Base-by-base conservation (phyloP, 169 alveolate species). In the Amoebophrya sp. region DNA sequence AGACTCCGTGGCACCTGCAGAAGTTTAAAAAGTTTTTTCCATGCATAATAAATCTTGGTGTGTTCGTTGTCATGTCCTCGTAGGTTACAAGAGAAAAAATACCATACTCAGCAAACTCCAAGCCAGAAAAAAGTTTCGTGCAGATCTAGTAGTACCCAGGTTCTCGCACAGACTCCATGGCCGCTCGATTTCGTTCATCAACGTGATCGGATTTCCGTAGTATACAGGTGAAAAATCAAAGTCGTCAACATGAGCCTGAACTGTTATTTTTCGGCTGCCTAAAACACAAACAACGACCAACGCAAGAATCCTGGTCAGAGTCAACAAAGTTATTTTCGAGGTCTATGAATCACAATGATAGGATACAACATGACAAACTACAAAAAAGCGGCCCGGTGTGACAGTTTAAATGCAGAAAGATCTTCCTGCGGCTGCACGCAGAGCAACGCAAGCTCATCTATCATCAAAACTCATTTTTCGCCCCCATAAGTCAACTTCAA, bases 161-260 rank as follows among this genome's bases (percentile, higher is more conserved):
- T 94, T 94, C 90, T 95, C 96, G 77, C 95, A 94, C 89, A 95
- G 93, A 38, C 95, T 91, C 94, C 95, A 95, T 0, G 96, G 96
- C 38, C 94, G 93, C 92, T 92, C 93, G 89, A 92, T 83, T n/a
- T 91, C 91, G 92, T 93, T n/a, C 91, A 89, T 92, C 66, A 89
- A 40, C 39, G 40, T 66, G 23, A 18, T 40, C 32, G 77, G 92
- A 91, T 91, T 91, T 23, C 25, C 88, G 47, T 23, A 12, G 33
- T 25, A 40, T 54, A 38, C 35, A 40, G 77, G 40, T 40, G n/a
- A 39, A 53, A 77, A 25, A 77, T 40, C 35, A 29, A 39, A 89
- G 77, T 25, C 55, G n/a, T n/a, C n/a, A n/a, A n/a, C n/a, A n/a
- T n/a, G n/a, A n/a, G n/a, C n/a, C n/a, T n/a, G n/a, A n/a, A n/a